Percentiles rank a stretch among this genome's conserved stretches.
phyloP scores from a whole-genome alignment of 345 rosid genomes.

The Iberis pinnata region DNA sequence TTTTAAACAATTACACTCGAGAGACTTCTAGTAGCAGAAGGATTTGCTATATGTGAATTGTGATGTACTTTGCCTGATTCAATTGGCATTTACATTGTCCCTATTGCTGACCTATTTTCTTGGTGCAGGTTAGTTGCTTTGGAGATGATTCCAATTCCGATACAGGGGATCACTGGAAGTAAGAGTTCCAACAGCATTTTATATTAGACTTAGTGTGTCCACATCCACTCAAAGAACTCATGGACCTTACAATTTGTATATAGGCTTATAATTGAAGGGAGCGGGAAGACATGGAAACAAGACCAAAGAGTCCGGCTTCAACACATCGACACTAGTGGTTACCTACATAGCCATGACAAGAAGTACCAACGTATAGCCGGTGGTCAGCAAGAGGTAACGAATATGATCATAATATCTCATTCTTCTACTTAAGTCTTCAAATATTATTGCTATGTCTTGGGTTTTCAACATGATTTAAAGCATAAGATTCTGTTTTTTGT shows the following conservation, averaged over 20 bases:
- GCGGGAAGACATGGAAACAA: conserved; percentile 93
- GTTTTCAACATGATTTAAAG: not conserved
- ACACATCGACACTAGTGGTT: conserved; percentile 91
- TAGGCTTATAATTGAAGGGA: conserved; percentile 85
- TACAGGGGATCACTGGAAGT: conserved; percentile 98
- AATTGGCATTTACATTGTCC: not conserved
- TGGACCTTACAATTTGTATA: conserved; percentile 1
- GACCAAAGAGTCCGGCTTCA: conserved; percentile 88
- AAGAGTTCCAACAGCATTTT: no score
- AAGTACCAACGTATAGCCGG: conserved; percentile 96
- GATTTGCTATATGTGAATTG: not conserved
- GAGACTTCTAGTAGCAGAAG: not conserved
- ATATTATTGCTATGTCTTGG: not conserved
- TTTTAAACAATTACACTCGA: not conserved
- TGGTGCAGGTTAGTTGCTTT: conserved; percentile 81
- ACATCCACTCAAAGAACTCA: conserved; percentile 15
- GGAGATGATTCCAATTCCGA: conserved; percentile 91
- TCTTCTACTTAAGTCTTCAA: not conserved
- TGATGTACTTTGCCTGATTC: not conserved
- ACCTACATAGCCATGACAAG: conserved; percentile 94
- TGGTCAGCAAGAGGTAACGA: conserved; percentile 99
- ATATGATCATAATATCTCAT: not conserved
- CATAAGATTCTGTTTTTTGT: not conserved
- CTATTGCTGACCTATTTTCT: not conserved
- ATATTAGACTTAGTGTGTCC: no score